Evolutionary conservation across 208 protist species (phyloP).

Genomic region (Trypanosoma rangeli): DNA sequence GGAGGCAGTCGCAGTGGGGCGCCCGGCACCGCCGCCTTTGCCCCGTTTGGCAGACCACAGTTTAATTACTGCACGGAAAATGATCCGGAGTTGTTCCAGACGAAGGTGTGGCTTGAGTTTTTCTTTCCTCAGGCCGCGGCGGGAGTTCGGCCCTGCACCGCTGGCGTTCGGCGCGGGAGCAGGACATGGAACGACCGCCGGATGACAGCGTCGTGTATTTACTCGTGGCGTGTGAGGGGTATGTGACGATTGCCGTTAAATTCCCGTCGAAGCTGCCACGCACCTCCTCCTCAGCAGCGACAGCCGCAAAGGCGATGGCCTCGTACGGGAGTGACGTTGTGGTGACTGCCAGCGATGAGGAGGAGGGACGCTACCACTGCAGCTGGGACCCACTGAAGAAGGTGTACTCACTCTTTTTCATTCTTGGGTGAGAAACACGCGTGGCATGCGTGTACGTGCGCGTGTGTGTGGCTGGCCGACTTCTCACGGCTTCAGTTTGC

Average conservation of each 20-base stretch:
- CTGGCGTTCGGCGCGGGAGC: slow-evolving; percentile 81
- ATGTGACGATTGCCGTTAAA: slow-evolving; percentile 74
- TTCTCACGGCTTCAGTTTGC: no score
- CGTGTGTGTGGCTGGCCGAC: slow-evolving; percentile 10
- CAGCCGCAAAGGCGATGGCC: slow-evolving; percentile 7
- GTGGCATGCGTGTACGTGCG: not conserved
- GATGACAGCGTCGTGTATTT: slow-evolving; percentile 76
- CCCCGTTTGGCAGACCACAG: slow-evolving; percentile 54
- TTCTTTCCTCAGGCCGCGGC: slow-evolving; percentile 59
- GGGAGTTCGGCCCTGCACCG: slow-evolving; percentile 74
- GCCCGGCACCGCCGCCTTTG: slow-evolving; percentile 14
- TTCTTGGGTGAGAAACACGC: slow-evolving; percentile 41
- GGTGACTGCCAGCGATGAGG: slow-evolving; percentile 20
- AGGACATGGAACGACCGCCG: slow-evolving; percentile 57
- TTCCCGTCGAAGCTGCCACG: slow-evolving; percentile 55
- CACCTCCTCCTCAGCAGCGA: slow-evolving; percentile 8
- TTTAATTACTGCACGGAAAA: slow-evolving; percentile 77
- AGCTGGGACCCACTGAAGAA: slow-evolving; percentile 68
- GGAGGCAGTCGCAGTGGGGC: not conserved
- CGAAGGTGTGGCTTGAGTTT: slow-evolving; percentile 83
- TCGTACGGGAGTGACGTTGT: not conserved
- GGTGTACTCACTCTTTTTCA: slow-evolving; percentile 79
- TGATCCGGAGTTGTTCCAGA: slow-evolving; percentile 50
- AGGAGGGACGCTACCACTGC: slow-evolving; percentile 44
- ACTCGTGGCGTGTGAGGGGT: slow-evolving; percentile 85